Evolutionary conservation across 2,329 filamentous ascomycete genomes (phyloP), one percentile per base, ranked within the genome.

Genomic region (Phaeomoniella chlamydospora): DNA sequence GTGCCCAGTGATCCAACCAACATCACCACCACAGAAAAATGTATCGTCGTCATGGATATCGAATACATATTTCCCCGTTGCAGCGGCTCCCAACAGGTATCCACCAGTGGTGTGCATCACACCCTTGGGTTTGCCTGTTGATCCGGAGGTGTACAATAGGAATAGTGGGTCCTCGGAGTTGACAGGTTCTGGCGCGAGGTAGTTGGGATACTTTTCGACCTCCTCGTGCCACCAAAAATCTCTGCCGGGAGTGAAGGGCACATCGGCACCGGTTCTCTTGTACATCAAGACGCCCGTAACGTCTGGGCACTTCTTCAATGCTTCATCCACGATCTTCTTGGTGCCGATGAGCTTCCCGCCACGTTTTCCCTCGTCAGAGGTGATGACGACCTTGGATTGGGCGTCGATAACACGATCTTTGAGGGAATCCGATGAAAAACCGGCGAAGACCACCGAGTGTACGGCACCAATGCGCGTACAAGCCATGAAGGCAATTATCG

Each of bases 201-300:
- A 96, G 50, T 76, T 71, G 44, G 90, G 90, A 74, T 85, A 96
- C 68, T 94, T 96, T 58, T 92, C 84, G 37, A 88, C 78, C 71
- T 96, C 88, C 66, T 96, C 90, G 61, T 96, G 86, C 90, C 90
- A 98, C 90, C 90, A 98, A 54, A 75, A 71, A 61, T 98, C 90
- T 52, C 90, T 78, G 45, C 85, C 86, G 47, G 74, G 62, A 36
- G 85, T 93, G 82, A 81, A 88, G 44, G 88, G 87, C 14, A 96
- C 78, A 36, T 94, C 86, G 34, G 86, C 79, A 36, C 88, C 88
- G 26, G 90, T 98, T 50, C 90, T 82, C 73, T 93, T 88, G 71
- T 79, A 96, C 38, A 98, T 90, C 29, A 98, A 70, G 49, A 84
- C 83, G 59, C 82, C 76, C 30, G 69, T 74, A 45, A 98, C 82